Base-by-base conservation (phyloP, 768 basidiomycete species). In the Xanthoconium purpureum region DNA sequence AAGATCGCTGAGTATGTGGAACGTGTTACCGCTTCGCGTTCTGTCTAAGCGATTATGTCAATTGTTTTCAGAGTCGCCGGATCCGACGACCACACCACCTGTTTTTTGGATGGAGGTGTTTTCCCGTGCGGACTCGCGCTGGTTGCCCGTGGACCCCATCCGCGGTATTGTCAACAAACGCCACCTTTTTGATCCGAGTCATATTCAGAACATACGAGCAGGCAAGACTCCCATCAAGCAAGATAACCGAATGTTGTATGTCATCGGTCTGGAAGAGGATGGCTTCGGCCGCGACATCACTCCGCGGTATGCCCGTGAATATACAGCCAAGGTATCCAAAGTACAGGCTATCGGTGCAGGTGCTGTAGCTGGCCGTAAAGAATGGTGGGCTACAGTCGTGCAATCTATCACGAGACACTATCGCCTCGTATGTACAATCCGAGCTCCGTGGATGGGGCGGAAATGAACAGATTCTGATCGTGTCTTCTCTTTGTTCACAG, bases 81-180 rank as follows among this genome's bases (percentile, higher is more conserved):
- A 89, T 71, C 87, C 87, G 49, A 75, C 73, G 37, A 78, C 60
- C 50, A 85, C 84, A 11, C 87, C 93, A 4, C 95, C 96, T 1
- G 87, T 94, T 5, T 92, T 94, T 71, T 99, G 97, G 97, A 91
- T 90, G 0, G 97, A 99, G 72, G 91, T 97, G 0, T 99, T 94
- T 74, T 95, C 93, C 9, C 85, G 91, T 20, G 85, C 94, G 8
- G 94, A 97, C 74, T 84, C 80, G 14, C 84, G 87, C 36, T 99
- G 97, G 97, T 74, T 98, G 14, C 87, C 94, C 0, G 87, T 98
- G 38, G 97, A 99, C 73, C 92, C 94, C 9, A 80, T 93, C 35
- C 85, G 91, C 15, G 82, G 78, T 28, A 78, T 86, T 52, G 86
- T 94, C 57, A 90, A 94, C 67, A 89, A 90, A 62, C 83, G 87